Evolutionary conservation across 495 filamentous ascomycete genomes (phyloP).

Genomic region (Trichocladium antarcticum): DNA sequence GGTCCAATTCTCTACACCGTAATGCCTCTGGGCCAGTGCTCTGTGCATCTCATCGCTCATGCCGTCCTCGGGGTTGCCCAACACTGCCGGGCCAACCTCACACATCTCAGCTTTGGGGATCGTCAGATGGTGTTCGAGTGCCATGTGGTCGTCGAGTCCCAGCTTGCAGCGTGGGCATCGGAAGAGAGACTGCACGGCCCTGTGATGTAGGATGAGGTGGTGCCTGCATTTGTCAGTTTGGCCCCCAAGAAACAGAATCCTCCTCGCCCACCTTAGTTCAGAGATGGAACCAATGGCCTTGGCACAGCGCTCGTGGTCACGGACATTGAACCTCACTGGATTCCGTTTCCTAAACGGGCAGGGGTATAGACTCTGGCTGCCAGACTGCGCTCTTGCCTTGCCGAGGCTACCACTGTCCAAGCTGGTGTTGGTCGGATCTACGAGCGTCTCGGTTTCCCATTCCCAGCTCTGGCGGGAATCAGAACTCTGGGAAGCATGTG

Average conservation of each 20-base stretch:
- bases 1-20: not conserved
- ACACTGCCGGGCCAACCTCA: conserved; percentile 1
- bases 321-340: conserved; percentile 28
- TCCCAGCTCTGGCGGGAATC: not conserved
- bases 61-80: conserved; percentile 18
- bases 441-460: conserved; percentile 6
- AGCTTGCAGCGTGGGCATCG: conserved; percentile 21
- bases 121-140: conserved; percentile 12
- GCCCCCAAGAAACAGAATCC: not conserved
- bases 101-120: conserved; percentile 22
- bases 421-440: not conserved
- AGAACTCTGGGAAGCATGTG: no score
- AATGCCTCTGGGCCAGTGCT: not conserved
- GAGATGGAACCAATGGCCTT: conserved; percentile 14
- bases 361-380: conserved; percentile 9
- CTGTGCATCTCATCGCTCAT: conserved; percentile 10
- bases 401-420: not conserved
- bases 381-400: no score
- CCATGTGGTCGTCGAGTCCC: conserved; percentile 2
- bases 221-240: conserved; percentile 5
- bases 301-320: conserved; percentile 26
- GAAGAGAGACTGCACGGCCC: not conserved
- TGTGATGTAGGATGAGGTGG: conserved; percentile 16
- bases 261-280: conserved; percentile 16
- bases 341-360: conserved; percentile 33